A percentile compares a stretch with the other conserved stretches of the same genome.
Evolutionary conservation across 2,329 filamentous ascomycete genomes (phyloP).

Genomic region (Colletotrichum endophyticum): DNA sequence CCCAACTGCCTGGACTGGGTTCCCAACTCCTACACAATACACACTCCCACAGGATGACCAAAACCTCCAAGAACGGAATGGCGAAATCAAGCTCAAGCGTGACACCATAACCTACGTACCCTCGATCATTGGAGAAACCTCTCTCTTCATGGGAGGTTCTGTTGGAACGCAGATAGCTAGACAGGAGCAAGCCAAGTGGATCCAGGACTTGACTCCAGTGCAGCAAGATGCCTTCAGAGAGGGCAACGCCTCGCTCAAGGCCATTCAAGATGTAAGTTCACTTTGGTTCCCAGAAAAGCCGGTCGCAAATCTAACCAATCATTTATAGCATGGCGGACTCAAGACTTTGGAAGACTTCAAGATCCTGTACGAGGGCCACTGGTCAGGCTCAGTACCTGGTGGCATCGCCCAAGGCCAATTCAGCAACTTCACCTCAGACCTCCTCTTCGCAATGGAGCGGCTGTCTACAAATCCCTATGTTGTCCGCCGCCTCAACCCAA

Average conservation of each 20-base stretch:
- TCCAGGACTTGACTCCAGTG: neutral
- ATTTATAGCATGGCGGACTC: conserved; percentile 30
- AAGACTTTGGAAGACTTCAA: conserved; percentile 40
- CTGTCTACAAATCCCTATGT: neutral
- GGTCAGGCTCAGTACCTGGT: conserved; percentile 40
- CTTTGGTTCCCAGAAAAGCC: neutral
- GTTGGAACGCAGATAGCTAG: neutral
- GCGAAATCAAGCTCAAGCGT: neutral
- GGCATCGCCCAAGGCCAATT: neutral
- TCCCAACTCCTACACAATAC: neutral
- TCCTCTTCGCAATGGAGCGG: neutral
- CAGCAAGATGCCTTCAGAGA: neutral
- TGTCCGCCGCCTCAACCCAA: neutral
- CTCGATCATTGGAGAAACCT: neutral
- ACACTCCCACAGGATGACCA: neutral
- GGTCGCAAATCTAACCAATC: neutral
- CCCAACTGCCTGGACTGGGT: neutral
- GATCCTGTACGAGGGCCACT: conserved; percentile 46
- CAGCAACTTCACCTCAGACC: neutral
- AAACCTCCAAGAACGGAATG: neutral
- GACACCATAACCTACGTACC: neutral
- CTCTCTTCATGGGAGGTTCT: neutral
- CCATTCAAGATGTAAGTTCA: neutral
- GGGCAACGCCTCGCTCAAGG: neutral
- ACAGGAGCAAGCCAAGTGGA: neutral